A percentile compares a stretch with the other conserved stretches of the same genome.
Evolutionary conservation across 2,329 filamentous ascomycete species (phyloP).

Genomic region (Fusarium bulbicola): DNA sequence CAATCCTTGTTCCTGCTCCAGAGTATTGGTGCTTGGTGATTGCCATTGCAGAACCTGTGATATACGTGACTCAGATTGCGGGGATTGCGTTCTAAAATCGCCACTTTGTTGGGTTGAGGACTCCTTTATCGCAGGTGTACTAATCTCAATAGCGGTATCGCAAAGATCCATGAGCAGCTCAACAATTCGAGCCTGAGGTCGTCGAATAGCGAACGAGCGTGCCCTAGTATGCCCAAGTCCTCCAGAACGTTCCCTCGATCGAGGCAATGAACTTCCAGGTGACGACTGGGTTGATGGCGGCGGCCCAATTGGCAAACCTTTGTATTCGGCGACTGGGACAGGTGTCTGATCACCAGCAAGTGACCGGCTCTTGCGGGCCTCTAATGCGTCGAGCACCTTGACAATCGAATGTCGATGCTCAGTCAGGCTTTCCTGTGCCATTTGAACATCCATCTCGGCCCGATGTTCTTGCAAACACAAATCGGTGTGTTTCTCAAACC

Average conservation of each 20-base stretch:
- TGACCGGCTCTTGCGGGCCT: constrained; percentile 77
- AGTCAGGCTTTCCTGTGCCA: constrained; percentile 89
- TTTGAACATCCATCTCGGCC: constrained; percentile 97
- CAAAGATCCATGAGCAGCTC: constrained; percentile 94
- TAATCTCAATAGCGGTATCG: constrained; percentile 95
- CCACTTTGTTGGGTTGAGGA: constrained; percentile 69
- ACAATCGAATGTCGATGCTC: constrained; percentile 96
- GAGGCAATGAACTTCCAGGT: constrained; percentile 75
- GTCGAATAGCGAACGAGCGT: constrained; percentile 88
- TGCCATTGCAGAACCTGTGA: constrained; percentile 97
- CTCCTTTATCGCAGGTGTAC: constrained; percentile 92
- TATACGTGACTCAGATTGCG: constrained; percentile 93
- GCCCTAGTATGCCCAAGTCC: constrained; percentile 83
- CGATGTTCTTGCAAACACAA: constrained; percentile 94
- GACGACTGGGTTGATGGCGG: constrained; percentile 76
- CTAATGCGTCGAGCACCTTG: constrained; percentile 90
- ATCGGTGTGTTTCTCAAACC: constrained; percentile 99
- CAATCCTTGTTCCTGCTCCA: constrained; percentile 93
- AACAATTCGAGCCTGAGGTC: constrained; percentile 91
- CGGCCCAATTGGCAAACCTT: constrained; percentile 84
- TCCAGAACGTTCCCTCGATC: constrained; percentile 77
- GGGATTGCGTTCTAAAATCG: constrained; percentile 91
- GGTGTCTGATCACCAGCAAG: constrained; percentile 62
- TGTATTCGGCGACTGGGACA: constrained; percentile 79
- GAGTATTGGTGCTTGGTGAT: constrained; percentile 87